Evolutionary conservation across 1,284 basidiomycete species (phyloP).

Genomic region (Sporisorium iseilematis-ciliati): DNA sequence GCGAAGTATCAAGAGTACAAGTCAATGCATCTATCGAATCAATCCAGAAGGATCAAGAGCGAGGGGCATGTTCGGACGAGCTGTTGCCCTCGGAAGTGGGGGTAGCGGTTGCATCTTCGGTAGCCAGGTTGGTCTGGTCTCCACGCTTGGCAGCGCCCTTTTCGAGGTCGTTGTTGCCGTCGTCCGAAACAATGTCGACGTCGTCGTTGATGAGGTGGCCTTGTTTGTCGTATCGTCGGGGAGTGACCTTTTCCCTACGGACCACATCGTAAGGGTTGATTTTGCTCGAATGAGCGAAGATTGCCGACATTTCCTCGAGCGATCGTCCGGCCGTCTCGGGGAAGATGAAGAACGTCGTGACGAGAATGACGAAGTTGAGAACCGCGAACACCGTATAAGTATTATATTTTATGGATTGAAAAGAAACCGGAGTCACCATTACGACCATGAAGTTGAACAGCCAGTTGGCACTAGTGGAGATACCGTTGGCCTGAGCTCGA

Average conservation of each 20-base stretch:
- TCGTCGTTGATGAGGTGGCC: constrained; percentile 57
- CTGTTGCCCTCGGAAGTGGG: constrained; percentile 33
- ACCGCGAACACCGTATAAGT: constrained; percentile 60
- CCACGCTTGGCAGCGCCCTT: constrained; percentile 27
- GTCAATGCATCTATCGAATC: constrained; percentile 9
- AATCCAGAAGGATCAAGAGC: constrained; percentile 10
- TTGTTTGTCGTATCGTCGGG: constrained; percentile 62
- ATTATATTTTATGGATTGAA: constrained; percentile 41
- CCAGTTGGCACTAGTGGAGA: constrained; percentile 64
- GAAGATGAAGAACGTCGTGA: constrained; percentile 59
- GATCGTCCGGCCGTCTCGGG: constrained; percentile 64
- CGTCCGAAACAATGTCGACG: constrained; percentile 40
- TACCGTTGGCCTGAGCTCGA: constrained; percentile 64
- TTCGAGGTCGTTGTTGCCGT: constrained; percentile 36
- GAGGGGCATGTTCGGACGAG: constrained; percentile 30
- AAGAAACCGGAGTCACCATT: constrained; percentile 59
- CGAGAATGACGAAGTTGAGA: constrained; percentile 56
- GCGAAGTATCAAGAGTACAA: background rate
- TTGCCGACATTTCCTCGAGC: constrained; percentile 65
- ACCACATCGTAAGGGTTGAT: constrained; percentile 66
- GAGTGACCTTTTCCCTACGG: constrained; percentile 52
- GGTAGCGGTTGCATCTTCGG: constrained; percentile 37
- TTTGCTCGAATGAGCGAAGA: constrained; percentile 60
- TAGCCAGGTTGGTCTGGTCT: constrained; percentile 29
- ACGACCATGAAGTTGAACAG: constrained; percentile 67